Evolutionary conservation across 352 stramenopile genomes (phyloP).

Genomic region (Elongisporangium prolatum): DNA sequence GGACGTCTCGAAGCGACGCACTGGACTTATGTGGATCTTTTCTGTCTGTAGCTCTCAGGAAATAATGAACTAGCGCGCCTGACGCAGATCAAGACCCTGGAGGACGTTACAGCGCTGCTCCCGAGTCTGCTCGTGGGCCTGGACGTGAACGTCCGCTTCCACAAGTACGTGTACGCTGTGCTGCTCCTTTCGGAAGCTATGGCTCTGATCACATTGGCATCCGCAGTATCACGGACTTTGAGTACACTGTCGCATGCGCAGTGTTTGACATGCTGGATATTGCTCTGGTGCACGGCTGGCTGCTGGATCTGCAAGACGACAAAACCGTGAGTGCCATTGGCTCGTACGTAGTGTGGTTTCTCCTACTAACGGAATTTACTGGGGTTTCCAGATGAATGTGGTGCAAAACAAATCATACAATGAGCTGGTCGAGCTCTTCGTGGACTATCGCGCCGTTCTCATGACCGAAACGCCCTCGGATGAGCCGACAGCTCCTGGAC

Average conservation of each 20-base stretch:
- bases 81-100: slow-evolving; percentile 81
- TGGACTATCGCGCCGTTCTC: slow-evolving; percentile 80
- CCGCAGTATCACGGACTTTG: slow-evolving; percentile 83
- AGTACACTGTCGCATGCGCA: slow-evolving; percentile 94
- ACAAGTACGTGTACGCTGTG: slow-evolving; percentile 36
- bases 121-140: slow-evolving; percentile 94
- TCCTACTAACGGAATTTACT: not conserved
- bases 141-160: slow-evolving; percentile 98
- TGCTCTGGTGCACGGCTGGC: slow-evolving; percentile 96
- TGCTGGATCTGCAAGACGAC: slow-evolving; percentile 92
- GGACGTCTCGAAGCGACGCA: not conserved
- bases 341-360: not conserved
- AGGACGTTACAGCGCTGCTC: slow-evolving; percentile 90
- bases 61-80: slow-evolving; percentile 52
- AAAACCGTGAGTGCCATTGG: slow-evolving; percentile 42
- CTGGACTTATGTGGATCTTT: not conserved
- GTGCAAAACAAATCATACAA: slow-evolving; percentile 96
- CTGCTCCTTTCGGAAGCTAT: not conserved
- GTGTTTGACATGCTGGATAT: slow-evolving; percentile 96
- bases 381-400: slow-evolving; percentile 39
- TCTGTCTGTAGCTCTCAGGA: slow-evolving; percentile 24
- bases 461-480: slow-evolving; percentile 42
- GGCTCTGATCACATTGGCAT: slow-evolving; percentile 5
- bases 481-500: slow-evolving; percentile 6
- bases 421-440: slow-evolving; percentile 93